Base-by-base conservation (phyloP, 1,284 basidiomycete species). In the Cutaneotrichosporon sp. region DNA sequence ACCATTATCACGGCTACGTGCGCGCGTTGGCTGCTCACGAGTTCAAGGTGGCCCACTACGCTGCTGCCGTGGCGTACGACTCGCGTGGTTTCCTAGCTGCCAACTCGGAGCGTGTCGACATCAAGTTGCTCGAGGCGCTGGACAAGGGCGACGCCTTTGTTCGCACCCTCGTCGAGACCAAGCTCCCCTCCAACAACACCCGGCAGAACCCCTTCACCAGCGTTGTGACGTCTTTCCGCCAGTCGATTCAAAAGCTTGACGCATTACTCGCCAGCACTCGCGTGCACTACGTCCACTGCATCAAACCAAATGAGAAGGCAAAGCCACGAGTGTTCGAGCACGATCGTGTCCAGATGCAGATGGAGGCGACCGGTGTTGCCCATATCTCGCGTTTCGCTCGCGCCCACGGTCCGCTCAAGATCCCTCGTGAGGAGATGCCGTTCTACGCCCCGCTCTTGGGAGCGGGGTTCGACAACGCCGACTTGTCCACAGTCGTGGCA, bases 271-370 rank as follows among this genome's bases (percentile, higher is more conserved):
- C 50, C 11, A 39, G 34, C 29, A 59, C 57, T 17, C 51, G 37
- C 20, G 53, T 55, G 4, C 57, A 52, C 39, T 55, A 59, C 41
- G 54, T 59, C 20, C 57, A 59, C 27, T 59, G 57, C 46, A 55
- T 59, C 53, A 59, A 59, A 53, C 51, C 57, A 8, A 59, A 59
- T 48, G 51, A 59, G 29, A 42, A 52, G 27, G 52, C 57, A 2
- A 48, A 41, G 32, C 38, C 52, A 1, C 47, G 57, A 39, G 14
- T 46, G 14, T 52, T 59, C 22, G 47, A 52, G 22, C 47, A 49
- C n/a, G 41, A 44, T 5, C 51, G 51, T 17, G 53, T 59, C 19
- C 45, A 42, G 35, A 24, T 49, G 12, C 57, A 59, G 41, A 54
- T 59, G 39, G 52, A 52, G 10, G 57, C 57, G 3, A 48, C 53